phyloP scores from a whole-genome alignment of 345 rosid genomes.

The Combretum micranthum region DNA sequence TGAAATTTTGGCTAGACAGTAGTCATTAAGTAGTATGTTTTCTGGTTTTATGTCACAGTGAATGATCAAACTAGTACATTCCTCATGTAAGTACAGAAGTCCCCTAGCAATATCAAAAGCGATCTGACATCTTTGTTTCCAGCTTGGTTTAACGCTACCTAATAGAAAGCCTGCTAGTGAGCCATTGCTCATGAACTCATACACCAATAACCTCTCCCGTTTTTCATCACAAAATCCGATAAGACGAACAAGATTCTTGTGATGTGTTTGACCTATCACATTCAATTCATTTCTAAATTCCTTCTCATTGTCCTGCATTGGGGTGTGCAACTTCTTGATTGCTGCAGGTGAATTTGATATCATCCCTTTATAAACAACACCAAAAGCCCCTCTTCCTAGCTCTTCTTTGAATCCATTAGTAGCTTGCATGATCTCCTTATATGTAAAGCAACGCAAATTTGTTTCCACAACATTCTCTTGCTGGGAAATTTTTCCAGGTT shows the following conservation, averaged over 20 bases:
- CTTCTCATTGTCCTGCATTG: conserved; percentile 10
- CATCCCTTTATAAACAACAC: conserved; percentile 31
- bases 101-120: conserved; percentile 30
- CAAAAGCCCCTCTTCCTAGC: conserved; percentile 37
- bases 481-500: not conserved
- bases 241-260: conserved; percentile 32
- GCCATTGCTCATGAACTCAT: conserved; percentile 31
- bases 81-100: conserved; percentile 28
- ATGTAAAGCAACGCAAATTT: conserved; percentile 22
- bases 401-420: conserved; percentile 28
- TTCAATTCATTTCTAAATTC: conserved; percentile 31
- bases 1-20: conserved; percentile 11
- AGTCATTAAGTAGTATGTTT: conserved; percentile 27
- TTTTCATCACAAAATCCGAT: conserved; percentile 37
- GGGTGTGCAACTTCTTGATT: conserved; percentile 26
- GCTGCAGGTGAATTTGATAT: conserved; percentile 13
- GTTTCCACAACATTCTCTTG: not conserved
- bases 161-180: conserved; percentile 21
- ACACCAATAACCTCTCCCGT: conserved; percentile 18
- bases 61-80: conserved; percentile 29
- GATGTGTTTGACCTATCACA: conserved; percentile 24
- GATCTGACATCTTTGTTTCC: conserved; percentile 22
- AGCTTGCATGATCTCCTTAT: conserved; percentile 24
- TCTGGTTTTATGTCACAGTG: conserved; percentile 41
- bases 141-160: conserved; percentile 16